Evolutionary conservation across 768 basidiomycete species (phyloP).

Genomic region (Rhodosporidiobolus sp.): DNA sequence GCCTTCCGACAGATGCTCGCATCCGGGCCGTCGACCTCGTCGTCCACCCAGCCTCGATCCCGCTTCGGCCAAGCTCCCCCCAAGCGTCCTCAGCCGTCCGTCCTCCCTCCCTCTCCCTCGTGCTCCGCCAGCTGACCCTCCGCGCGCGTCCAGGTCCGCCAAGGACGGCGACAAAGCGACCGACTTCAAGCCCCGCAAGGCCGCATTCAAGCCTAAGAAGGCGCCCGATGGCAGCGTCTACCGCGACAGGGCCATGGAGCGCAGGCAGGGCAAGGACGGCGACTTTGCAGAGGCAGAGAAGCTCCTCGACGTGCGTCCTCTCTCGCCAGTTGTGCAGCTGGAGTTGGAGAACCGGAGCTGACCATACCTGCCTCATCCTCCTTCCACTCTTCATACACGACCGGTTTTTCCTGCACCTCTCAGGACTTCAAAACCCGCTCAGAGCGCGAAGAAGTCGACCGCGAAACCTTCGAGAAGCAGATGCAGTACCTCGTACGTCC

Average conservation of each 20-base stretch:
- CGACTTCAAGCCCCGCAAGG: constrained; percentile 69
- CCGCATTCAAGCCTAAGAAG: constrained; percentile 12
- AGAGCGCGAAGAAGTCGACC: constrained; percentile 2
- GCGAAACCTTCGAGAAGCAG: constrained; percentile 9
- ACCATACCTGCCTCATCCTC: background rate
- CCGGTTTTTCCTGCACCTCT: background rate
- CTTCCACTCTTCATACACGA: too few relatives aligned
- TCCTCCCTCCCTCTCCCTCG: background rate
- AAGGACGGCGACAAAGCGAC: constrained; percentile 42
- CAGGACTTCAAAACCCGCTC: constrained; percentile 33
- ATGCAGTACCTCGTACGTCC: constrained; percentile 36
- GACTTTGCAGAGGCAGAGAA: constrained; percentile 65
- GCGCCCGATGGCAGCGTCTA: constrained; percentile 52
- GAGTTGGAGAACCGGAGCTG: background rate
- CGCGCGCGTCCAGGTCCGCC: background rate
- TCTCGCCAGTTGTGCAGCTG: background rate
- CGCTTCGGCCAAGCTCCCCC: constrained; percentile 4
- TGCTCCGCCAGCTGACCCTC: background rate
- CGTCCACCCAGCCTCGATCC: background rate
- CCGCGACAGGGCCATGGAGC: constrained; percentile 72
- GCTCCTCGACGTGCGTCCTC: constrained; percentile 23
- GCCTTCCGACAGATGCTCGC: constrained; percentile 7
- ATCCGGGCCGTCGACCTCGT: background rate
- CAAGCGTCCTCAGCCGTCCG: background rate
- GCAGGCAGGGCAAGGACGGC: constrained; percentile 63